A percentile compares a stretch with the other conserved stretches of the same genome.
Evolutionary conservation across 2,329 filamentous ascomycete genomes (phyloP).

Genomic region (Aspergillus uvarum): DNA sequence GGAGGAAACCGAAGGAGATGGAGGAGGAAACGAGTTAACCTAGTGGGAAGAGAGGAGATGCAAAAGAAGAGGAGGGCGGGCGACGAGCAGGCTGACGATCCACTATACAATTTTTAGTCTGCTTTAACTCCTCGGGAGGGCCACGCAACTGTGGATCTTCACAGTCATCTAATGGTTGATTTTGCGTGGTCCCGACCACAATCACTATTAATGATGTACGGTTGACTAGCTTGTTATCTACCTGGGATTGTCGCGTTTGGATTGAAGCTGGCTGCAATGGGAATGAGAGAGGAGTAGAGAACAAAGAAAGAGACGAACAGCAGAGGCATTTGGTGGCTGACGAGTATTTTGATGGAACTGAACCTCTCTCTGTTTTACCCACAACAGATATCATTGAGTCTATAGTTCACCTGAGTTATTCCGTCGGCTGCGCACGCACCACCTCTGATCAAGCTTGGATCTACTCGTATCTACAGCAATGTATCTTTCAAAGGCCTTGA

Average conservation of each 20-base stretch:
- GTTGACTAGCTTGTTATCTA: too few relatives aligned
- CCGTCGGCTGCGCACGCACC: conserved; percentile 3
- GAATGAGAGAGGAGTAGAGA: conserved; percentile 6
- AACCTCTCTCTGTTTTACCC: too few relatives aligned
- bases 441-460: neutral
- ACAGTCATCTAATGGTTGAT: conserved; percentile 7
- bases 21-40: conserved; percentile 16
- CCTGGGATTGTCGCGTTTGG: too few relatives aligned
- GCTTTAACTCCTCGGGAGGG: conserved; percentile 22
- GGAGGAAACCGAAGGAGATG: conserved; percentile 2
- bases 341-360: too few relatives aligned
- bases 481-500: too few relatives aligned
- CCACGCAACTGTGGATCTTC: conserved; percentile 28
- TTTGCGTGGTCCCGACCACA: neutral
- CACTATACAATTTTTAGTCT: conserved; percentile 16
- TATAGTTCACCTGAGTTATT: too few relatives aligned
- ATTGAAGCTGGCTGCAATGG: neutral
- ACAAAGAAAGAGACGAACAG: conserved; percentile 1
- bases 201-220: conserved; percentile 12
- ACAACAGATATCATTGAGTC: too few relatives aligned
- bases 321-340: neutral
- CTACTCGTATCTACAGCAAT: neutral
- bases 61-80: conserved; percentile 20
- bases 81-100: conserved; percentile 9
- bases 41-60: too few relatives aligned